These are phyloP conservation scores for Gynostemma pentaphyllum DNA, from an alignment of 306 rosid species.

Conservation along the genomic window DNA sequence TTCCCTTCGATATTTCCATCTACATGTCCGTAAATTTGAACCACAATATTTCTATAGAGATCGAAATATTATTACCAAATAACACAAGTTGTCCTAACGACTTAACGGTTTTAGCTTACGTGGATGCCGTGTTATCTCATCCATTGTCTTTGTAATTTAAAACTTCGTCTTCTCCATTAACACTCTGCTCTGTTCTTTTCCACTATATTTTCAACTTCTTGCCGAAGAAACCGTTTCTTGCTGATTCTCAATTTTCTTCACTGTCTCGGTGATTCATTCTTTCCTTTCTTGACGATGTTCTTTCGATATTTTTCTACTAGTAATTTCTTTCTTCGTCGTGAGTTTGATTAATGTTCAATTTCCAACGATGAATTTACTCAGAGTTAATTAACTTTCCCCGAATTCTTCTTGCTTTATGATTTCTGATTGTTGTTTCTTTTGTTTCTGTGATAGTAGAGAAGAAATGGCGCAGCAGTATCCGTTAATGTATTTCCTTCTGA, in stretches of 20 bases:
- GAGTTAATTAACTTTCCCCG: neutral
- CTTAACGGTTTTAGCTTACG: conserved; percentile 2
- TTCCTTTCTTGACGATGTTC: neutral
- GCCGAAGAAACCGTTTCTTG: neutral
- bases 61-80: no score
- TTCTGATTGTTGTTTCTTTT: neutral
- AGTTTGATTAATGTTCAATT: neutral
- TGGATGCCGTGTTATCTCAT: conserved; percentile 10
- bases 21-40: no score
- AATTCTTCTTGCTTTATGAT: neutral
- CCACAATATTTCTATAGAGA: no score
- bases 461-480: conserved; percentile 25
- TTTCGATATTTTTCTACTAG: neutral
- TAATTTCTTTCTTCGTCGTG: neutral
- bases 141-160: neutral
- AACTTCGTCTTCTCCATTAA: neutral
- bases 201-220: neutral
- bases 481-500: conserved; percentile 14
- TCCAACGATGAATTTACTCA: neutral
- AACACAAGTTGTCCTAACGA: neutral
- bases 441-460: neutral
- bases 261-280: neutral
- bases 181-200: neutral
- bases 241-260: neutral
- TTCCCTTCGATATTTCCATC: no score